Base-by-base conservation (phyloP, 371 early-diverging fungal species). In the Mucor plumbeus region DNA sequence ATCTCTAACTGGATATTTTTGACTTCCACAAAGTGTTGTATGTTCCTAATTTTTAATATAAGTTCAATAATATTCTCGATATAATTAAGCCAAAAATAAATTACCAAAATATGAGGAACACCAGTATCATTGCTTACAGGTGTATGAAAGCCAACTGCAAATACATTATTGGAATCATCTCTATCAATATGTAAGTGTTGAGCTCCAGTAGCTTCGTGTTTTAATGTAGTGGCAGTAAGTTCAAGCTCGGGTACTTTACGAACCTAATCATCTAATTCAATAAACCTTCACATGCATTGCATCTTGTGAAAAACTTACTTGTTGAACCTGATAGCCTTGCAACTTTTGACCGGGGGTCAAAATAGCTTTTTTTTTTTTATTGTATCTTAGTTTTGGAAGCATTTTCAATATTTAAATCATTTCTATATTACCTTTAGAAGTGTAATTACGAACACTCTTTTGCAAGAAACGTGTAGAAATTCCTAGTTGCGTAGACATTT, bases 91-190 rank as follows among this genome's bases (percentile, higher is more conserved):
- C 13, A 33, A 13, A 10, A 4, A 5, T 15, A 26, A 10, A 9
- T 70, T 78, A 86, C 87, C 68, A 98, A 84, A 68, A 98, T 96
- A 74, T 98, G 98, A 54, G 97, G 91, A 0, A 96, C 93, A 5
- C 98, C 98, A 4, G 94, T 90, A 65, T 88, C 90, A 75, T 95
- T 91, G 9, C 63, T 79, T 5, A 91, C 91, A 58, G 95, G 90
- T 4, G 98, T 98, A 17, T 89, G 86, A 74, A 98, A 98, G 7
- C 93, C 97, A 47, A 98, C 91, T 63, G 85, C 88, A 77, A 97
- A 97, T 9, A 95, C 95, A 68, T 95, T 96, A 76, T 97, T 96
- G 14, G 86, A 63, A 71, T 97, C 97, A 61, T 94, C 91, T 53
- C 94, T 87, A 44, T 86, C 84, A 54, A 96, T 88, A 69, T 97